Percentiles rank a stretch among this genome's conserved stretches.
These are phyloP conservation scores for Stachybotrys elegans DNA, from an alignment of 2,329 filamentous ascomycete species.

Conservation along the genomic window DNA sequence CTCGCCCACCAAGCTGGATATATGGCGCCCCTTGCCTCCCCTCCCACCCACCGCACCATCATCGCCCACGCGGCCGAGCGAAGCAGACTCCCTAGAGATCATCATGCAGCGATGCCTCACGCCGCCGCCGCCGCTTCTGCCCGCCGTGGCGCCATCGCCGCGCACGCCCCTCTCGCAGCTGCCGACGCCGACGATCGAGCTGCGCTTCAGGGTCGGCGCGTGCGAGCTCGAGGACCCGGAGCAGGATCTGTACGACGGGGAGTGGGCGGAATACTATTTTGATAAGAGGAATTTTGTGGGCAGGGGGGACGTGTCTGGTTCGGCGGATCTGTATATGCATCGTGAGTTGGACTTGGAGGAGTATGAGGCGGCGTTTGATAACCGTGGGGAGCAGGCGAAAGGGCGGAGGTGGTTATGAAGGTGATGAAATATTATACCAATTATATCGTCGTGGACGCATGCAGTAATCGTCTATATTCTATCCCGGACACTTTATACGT, in stretches of 20 bases:
- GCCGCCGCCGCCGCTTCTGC: constrained; percentile 4
- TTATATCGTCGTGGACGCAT: not conserved
- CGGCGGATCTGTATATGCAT: constrained; percentile 8
- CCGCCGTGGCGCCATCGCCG: constrained; percentile 4
- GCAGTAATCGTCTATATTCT: not conserved
- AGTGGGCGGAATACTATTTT: constrained; percentile 27
- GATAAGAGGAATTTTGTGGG: constrained; percentile 16
- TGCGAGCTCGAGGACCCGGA: constrained; percentile 5
- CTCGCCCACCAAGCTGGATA: too few species aligned
- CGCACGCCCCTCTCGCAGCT: constrained; percentile 15
- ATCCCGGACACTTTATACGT: constrained; percentile 2
- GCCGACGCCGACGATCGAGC: constrained; percentile 15
- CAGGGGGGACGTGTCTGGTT: constrained; percentile 5
- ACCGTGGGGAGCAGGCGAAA: constrained; percentile 14
- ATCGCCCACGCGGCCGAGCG: not conserved
- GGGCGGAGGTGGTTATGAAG: constrained; percentile 16
- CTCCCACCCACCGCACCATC: too few species aligned
- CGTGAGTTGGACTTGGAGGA: constrained; percentile 12
- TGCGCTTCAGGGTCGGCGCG: constrained; percentile 11
- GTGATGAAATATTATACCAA: too few species aligned
- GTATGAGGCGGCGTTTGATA: constrained; percentile 14
- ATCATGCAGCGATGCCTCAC: constrained; percentile 8
- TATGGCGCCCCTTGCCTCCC: too few species aligned
- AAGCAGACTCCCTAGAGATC: not conserved
- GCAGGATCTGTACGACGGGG: constrained; percentile 17